phyloP scores from a whole-genome alignment of 768 basidiomycete genomes.

The Dacryopinax primogenitus region DNA sequence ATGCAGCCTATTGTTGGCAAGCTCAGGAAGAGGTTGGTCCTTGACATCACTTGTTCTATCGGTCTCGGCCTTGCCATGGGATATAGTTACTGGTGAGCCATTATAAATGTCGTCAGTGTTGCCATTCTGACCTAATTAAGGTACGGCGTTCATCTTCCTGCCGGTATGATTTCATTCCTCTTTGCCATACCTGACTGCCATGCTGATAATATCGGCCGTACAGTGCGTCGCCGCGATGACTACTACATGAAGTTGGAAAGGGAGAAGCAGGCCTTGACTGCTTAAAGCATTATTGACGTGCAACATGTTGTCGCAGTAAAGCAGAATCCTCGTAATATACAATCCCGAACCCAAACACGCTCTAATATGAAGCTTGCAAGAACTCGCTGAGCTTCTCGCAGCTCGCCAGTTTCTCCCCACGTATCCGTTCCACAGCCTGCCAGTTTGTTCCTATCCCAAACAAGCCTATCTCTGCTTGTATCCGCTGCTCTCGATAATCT shows the following conservation, averaged over 20 bases:
- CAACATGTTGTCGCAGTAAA: slow-evolving; percentile 12
- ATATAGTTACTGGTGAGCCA: slow-evolving; percentile 71
- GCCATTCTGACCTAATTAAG: neutral
- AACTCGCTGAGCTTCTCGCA: slow-evolving; percentile 59
- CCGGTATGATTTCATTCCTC: slow-evolving; percentile 11
- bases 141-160: slow-evolving; percentile 19
- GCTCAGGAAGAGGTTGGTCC: slow-evolving; percentile 85
- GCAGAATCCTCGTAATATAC: slow-evolving; percentile 7
- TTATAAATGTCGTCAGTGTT: neutral
- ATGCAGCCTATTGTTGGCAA: slow-evolving; percentile 87
- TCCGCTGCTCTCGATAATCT: slow-evolving; percentile 53
- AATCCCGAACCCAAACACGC: slow-evolving; percentile 11
- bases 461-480: slow-evolving; percentile 67
- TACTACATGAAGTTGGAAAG: slow-evolving; percentile 76
- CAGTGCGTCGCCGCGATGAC: slow-evolving; percentile 72
- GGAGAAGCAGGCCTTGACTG: slow-evolving; percentile 18
- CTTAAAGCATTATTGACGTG: slow-evolving; percentile 14
- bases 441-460: slow-evolving; percentile 89
- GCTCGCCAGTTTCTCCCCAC: slow-evolving; percentile 52
- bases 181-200: neutral
- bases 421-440: slow-evolving; percentile 69
- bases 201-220: slow-evolving; percentile 16
- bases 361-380: neutral
- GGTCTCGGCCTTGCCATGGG: slow-evolving; percentile 64
- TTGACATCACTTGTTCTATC: slow-evolving; percentile 60